These are phyloP conservation scores for Ganoderma sinense DNA, from an alignment of 1,284 basidiomycete species.

Conservation along the genomic window DNA sequence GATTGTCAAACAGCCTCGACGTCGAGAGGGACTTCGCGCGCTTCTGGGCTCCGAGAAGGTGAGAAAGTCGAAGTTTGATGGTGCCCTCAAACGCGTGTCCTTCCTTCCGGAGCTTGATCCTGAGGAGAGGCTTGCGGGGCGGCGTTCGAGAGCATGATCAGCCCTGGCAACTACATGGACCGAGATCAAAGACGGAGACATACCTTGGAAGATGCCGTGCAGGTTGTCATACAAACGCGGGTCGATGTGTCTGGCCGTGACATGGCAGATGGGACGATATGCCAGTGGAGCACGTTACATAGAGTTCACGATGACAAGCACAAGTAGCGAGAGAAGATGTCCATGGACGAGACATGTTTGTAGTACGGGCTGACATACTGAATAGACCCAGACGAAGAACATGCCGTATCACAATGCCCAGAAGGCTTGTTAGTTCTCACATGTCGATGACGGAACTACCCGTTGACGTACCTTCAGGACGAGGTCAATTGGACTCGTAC, in stretches of 20 bases:
- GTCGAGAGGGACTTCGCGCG: background rate
- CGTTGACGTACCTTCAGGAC: background rate
- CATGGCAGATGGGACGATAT: background rate
- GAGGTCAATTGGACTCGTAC: background rate
- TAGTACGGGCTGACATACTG: background rate
- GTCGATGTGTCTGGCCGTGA: background rate
- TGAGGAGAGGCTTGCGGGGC: background rate
- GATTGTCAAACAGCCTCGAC: background rate
- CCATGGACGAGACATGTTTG: background rate
- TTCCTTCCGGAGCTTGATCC: background rate
- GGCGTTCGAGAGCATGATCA: background rate
- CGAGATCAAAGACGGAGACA: background rate
- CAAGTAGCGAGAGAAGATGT: background rate
- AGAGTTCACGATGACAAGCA: background rate
- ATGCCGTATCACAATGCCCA: background rate
- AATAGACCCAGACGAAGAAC: background rate
- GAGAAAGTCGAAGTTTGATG: background rate
- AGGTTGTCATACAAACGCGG: no score
- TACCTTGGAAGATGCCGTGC: background rate
- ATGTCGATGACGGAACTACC: background rate
- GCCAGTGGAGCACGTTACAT: background rate
- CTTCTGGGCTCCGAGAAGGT: background rate
- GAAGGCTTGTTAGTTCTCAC: background rate
- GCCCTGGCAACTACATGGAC: background rate
- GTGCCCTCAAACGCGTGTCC: background rate